Percentiles rank a stretch among this genome's conserved stretches.
phyloP scores from a whole-genome alignment of 1,284 basidiomycete species.

The Exsudoporus floridanus region DNA sequence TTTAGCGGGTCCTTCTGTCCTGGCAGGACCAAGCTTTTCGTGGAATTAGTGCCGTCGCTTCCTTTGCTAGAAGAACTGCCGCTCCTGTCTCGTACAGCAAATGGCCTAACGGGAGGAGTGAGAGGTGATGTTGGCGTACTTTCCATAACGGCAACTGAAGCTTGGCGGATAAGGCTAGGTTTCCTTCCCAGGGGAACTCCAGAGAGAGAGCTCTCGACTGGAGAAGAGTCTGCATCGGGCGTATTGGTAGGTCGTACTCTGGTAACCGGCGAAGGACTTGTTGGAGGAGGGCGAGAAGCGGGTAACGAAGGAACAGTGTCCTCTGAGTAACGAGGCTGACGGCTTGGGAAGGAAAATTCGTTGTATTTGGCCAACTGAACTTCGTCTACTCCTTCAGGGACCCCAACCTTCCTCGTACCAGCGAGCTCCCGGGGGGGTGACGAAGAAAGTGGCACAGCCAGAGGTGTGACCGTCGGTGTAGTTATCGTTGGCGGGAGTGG shows the following conservation, averaged over 20 bases:
- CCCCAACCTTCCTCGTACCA: slow-evolving; percentile 16
- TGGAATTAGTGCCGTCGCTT: slow-evolving; percentile 29
- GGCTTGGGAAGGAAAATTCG: slow-evolving; percentile 54
- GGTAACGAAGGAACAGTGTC: slow-evolving; percentile 44
- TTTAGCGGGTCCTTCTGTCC: slow-evolving; percentile 73
- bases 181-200: slow-evolving; percentile 26
- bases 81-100: slow-evolving; percentile 46
- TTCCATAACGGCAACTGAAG: slow-evolving; percentile 50
- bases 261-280: slow-evolving; percentile 38
- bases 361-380: slow-evolving; percentile 47
- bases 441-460: slow-evolving; percentile 31
- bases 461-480: slow-evolving; percentile 32
- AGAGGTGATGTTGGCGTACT: slow-evolving; percentile 30
- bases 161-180: slow-evolving; percentile 46
- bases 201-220: slow-evolving; percentile 15
- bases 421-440: slow-evolving; percentile 28
- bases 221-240: slow-evolving; percentile 37
- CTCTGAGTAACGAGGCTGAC: slow-evolving; percentile 42
- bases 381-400: slow-evolving; percentile 37
- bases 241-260: slow-evolving; percentile 55
- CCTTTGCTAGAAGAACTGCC: slow-evolving; percentile 47
- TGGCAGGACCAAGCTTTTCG: slow-evolving; percentile 45
- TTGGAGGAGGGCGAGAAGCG: slow-evolving; percentile 34
- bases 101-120: slow-evolving; percentile 46
- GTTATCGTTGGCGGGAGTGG: slow-evolving; percentile 27